Percentiles rank a stretch among this genome's conserved stretches.
Conservation (phyloP, 345 rosid genomes). For the Corchorus capsularis region DNA sequence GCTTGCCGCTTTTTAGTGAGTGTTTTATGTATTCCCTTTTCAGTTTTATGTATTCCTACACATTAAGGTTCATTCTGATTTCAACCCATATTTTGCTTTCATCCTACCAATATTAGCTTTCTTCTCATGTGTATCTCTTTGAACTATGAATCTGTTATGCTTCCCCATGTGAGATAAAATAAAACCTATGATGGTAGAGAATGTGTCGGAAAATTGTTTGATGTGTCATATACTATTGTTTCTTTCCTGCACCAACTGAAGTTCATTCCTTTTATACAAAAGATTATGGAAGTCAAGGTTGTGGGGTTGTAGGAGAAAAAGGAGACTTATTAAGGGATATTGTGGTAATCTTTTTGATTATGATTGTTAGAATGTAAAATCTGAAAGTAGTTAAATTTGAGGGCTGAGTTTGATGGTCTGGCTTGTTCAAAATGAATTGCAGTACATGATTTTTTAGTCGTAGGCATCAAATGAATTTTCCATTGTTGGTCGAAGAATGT, state of each 20-base stretch:
- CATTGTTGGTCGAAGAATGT: background rate
- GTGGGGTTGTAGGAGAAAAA: constrained; percentile 5
- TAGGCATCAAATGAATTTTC: background rate
- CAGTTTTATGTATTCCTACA: background rate
- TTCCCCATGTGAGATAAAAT: background rate
- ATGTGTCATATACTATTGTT: background rate
- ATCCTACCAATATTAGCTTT: background rate
- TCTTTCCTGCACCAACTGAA: background rate
- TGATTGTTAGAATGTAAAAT: background rate
- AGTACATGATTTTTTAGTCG: background rate
- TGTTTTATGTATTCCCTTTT: background rate
- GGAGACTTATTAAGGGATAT: background rate
- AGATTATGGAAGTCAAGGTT: background rate
- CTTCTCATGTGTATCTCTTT: background rate
- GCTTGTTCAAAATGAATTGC: background rate
- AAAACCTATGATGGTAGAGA: background rate
- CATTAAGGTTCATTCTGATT: background rate
- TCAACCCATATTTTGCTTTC: background rate
- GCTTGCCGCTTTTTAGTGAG: background rate
- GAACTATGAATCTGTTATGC: constrained; percentile 3
- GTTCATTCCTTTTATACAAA: background rate
- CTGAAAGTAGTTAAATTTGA: background rate
- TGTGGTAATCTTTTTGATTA: background rate
- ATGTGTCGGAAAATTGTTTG: background rate
- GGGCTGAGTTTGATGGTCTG: background rate